These are phyloP conservation scores for Calocybe cyanea DNA, from an alignment of 768 basidiomycete genomes.

Conservation along the genomic window DNA sequence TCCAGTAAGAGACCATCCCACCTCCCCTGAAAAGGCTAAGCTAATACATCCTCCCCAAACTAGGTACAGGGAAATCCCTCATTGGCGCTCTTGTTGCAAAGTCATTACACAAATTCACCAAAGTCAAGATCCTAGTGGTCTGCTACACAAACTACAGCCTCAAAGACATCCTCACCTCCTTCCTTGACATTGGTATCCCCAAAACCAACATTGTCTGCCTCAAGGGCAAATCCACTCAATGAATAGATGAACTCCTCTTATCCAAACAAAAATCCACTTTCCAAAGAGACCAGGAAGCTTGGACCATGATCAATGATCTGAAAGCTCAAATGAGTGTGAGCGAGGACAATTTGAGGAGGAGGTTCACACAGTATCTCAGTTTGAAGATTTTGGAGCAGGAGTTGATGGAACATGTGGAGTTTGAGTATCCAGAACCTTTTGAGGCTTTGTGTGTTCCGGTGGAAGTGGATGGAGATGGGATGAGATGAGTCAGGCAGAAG, in stretches of 20 bases:
- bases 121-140: conserved; percentile 56
- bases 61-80: conserved; percentile 75
- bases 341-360: background rate
- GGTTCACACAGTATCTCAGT: background rate
- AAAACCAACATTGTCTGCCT: conserved; percentile 47
- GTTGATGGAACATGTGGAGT: background rate
- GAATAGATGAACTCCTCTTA: too few relatives aligned
- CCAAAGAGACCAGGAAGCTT: conserved; percentile 29
- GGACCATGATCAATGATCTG: conserved; percentile 37
- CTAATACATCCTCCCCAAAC: background rate
- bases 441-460: background rate
- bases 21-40: background rate
- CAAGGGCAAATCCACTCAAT: conserved; percentile 32
- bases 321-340: conserved; percentile 26
- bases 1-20: conserved; percentile 62
- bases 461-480: background rate
- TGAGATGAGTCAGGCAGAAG: background rate
- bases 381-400: background rate
- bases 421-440: background rate
- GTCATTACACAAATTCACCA: conserved; percentile 46
- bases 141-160: conserved; percentile 77
- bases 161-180: conserved; percentile 63
- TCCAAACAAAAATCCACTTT: conserved; percentile 24
- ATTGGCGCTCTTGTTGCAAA: conserved; percentile 68
- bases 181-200: conserved; percentile 58